Evolutionary conservation across 148 eudicot species (phyloP).

Genomic region (Persicaria maculosa): DNA sequence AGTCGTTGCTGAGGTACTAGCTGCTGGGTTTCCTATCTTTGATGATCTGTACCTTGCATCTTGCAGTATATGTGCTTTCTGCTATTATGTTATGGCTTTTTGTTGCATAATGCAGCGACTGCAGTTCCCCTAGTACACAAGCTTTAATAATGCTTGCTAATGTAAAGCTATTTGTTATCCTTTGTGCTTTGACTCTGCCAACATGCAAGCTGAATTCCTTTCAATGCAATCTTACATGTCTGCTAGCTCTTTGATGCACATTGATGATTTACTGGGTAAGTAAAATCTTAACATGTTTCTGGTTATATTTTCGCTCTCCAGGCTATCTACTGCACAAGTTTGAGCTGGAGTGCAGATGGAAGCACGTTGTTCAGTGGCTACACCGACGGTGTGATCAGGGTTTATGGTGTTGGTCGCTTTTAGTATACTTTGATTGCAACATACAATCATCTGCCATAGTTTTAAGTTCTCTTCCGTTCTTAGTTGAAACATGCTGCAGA

Average conservation of each 20-base stretch:
- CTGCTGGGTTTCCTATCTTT: not conserved
- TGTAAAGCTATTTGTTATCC: too few relatives aligned
- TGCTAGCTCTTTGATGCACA: too few relatives aligned
- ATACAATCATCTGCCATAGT: not conserved
- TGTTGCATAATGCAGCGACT: too few relatives aligned
- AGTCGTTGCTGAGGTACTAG: too few relatives aligned
- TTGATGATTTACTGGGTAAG: too few relatives aligned
- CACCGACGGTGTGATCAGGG: conserved; percentile 75
- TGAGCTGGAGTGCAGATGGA: conserved; percentile 82
- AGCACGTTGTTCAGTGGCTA: conserved; percentile 80
- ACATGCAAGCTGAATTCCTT: not conserved
- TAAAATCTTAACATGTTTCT: not conserved
- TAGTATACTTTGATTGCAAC: conserved; percentile 14
- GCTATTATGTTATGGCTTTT: not conserved
- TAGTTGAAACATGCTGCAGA: not conserved
- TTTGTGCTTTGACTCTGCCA: too few relatives aligned
- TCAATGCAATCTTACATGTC: too few relatives aligned
- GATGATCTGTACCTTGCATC: not conserved
- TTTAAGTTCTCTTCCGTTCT: not conserved
- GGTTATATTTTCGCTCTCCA: conserved; percentile 15
- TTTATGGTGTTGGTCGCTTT: conserved; percentile 56
- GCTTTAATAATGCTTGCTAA: too few relatives aligned
- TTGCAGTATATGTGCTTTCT: not conserved
- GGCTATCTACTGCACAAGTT: conserved; percentile 75
- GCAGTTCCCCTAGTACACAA: too few relatives aligned